These are phyloP conservation scores for Trypanosomatidae sp. DNA, from an alignment of 208 protist genomes.

Conservation along the genomic window DNA sequence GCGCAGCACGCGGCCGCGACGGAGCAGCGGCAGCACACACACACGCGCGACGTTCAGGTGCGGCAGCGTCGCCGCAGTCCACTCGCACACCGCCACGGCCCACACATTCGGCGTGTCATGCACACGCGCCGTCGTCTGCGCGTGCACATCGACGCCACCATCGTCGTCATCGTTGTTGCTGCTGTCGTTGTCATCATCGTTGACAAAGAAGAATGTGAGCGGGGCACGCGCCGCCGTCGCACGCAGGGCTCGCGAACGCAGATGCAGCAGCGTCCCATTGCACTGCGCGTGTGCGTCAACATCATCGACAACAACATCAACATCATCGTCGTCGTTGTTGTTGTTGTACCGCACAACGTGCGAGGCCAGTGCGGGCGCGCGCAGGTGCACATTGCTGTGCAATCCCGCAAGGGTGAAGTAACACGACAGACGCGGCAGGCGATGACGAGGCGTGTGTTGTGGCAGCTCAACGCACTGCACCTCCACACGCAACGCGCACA, in stretches of 20 bases:
- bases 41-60: constrained; percentile 15
- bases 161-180: no score
- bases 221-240: constrained; percentile 40
- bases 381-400: constrained; percentile 40
- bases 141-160: constrained; percentile 3
- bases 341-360: constrained; percentile 51
- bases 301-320: no score
- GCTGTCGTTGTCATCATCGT: no score
- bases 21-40: constrained; percentile 42
- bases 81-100: constrained; percentile 65
- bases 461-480: constrained; percentile 54
- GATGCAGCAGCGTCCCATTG: constrained; percentile 17
- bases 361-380: constrained; percentile 34
- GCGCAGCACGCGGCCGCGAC: constrained; percentile 13
- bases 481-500: constrained; percentile 20
- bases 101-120: constrained; percentile 20
- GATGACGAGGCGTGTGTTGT: constrained; percentile 11
- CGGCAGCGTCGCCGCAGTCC: constrained; percentile 29
- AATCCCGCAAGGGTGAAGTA: constrained; percentile 41
- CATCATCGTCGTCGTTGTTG: no score
- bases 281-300: constrained; percentile 1
- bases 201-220: constrained; percentile 70
- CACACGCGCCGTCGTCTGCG: not conserved
- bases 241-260: constrained; percentile 22
- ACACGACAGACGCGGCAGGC: constrained; percentile 63